Evolutionary conservation across 352 stramenopile species (phyloP), one percentile per base, ranked within the genome.

Genomic region (Phytophthora podocarpi): DNA sequence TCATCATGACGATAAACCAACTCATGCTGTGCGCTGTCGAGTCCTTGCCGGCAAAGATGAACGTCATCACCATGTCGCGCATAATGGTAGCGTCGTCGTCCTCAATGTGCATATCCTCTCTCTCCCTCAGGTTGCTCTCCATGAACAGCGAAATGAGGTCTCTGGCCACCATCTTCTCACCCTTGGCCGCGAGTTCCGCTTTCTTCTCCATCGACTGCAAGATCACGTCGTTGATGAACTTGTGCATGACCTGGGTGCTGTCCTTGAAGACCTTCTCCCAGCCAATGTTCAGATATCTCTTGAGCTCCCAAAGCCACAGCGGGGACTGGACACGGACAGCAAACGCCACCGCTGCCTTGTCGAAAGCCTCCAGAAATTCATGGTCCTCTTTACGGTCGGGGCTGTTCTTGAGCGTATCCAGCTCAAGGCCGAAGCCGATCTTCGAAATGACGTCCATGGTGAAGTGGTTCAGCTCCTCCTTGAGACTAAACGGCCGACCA

Each of bases 401-500:
- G n/a, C 32, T 43, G 32, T 54, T 42, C 39, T 31, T 28, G 1
- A 47, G 39, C 11, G 39, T 47, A 18, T 47, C 39, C 32, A 37
- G 23, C 20, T 31, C 39, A n/a, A 47, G 23, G 16, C 20, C 39
- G 28, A 47, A 47, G 3, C 20, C 39, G 20, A 47, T 47, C 12
- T 28, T 47, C 7, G n/a, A 8, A 18, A 47, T 30, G 4, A 47
- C 39, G 20, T 47, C 20, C 39, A 47, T 37, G 12, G 32, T 37
- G 11, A 47, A 47, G 39, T 47, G 39, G 16, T 27, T 47, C 20
- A 47, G 16, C 35, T 78, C 37, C 23, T 69, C 42, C 45, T 80
- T 74, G 11, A 75, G 20, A 27, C 78, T 69, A n/a, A 86, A 40
- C 0, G 26, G 5, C 9, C 63, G 12, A 0, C 48, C 27, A 10